Base-by-base conservation (phyloP, 2,329 filamentous ascomycete species). In the Stachybotrys echinatus region DNA sequence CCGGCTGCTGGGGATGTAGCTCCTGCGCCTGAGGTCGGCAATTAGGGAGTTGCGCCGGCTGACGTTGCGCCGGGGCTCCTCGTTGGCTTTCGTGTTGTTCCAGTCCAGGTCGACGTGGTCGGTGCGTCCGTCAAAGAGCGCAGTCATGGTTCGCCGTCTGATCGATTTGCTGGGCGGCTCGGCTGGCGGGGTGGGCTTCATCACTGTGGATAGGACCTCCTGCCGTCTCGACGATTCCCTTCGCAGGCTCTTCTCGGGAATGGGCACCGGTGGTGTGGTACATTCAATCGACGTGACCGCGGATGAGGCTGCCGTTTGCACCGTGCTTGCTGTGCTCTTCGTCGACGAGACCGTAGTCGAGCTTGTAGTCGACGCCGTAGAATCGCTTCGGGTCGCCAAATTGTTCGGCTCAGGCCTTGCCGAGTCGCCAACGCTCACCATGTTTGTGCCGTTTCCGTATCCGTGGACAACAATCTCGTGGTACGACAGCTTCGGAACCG, bases 401-500 rank as follows among this genome's bases (percentile, higher is more conserved):
- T 50, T 49, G 12, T 50, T n/a, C 7, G 50, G 49, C 14, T 53
- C 52, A 20, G 49, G 44, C 45, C 23, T 48, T 8, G 42, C 19
- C 12, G 43, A 44, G 0, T 55, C 49, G 5, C 60, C 61, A 6
- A 65, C 42, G 20, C 54, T 64, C 4, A 71, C 68, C 2, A 64
- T 56, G 34, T 76, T 75, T 3, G 72, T 77, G 1, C 76, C 76
- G 45, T 81, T 80, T 10, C 77, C 78, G 51, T 81, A 80, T 1
- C 76, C 75, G 5, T 74, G 69, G 6, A 80, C 69, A 0, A 80
- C 64, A 23, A 80, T 80, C 56, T 82, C 78, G 48, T 76, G 74
- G 51, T 75, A 74, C 0, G 61, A 55, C 2, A 55, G 58, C 42
- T 52, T 62, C 27, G 51, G 43, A 19, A 57, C 54, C 20, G 54